phyloP scores from a whole-genome alignment of 306 rosid species.

The Dalbergia oliveri region DNA sequence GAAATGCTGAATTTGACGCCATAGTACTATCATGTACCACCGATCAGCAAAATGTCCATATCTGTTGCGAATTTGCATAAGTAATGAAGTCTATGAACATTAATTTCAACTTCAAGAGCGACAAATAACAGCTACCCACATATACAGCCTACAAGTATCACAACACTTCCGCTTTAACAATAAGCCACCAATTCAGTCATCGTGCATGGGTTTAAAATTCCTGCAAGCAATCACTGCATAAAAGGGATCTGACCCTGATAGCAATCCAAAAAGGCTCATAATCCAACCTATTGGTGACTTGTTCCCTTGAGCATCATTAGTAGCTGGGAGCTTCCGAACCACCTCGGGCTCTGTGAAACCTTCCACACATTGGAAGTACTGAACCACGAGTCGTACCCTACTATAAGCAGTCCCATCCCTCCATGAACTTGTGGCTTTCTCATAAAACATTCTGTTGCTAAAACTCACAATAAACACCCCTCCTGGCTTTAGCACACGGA shows the following conservation, averaged over 20 bases:
- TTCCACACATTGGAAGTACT: constrained; percentile 81
- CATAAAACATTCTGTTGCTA: constrained; percentile 90
- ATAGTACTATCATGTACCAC: neutral
- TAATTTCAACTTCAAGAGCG: constrained; percentile 12
- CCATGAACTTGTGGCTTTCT: constrained; percentile 84
- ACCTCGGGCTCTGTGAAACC: constrained; percentile 85
- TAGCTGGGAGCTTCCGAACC: constrained; percentile 59
- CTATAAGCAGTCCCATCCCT: constrained; percentile 79
- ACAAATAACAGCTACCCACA: neutral
- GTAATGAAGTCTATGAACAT: neutral
- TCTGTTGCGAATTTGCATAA: neutral
- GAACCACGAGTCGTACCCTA: constrained; percentile 76
- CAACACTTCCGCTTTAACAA: neutral
- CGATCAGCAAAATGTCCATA: constrained; percentile 10
- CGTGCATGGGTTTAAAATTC: constrained; percentile 70
- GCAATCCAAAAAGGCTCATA: constrained; percentile 62
- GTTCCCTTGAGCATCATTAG: constrained; percentile 45
- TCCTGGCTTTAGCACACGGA: constrained; percentile 79
- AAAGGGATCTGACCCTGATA: constrained; percentile 74
- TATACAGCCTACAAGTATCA: neutral
- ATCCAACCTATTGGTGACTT: constrained; percentile 65
- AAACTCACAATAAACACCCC: constrained; percentile 88
- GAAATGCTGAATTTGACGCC: constrained; percentile 13
- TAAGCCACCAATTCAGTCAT: constrained; percentile 40
- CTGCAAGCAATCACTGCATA: constrained; percentile 83